A percentile compares a stretch with the other conserved stretches of the same genome.
phyloP scores from a whole-genome alignment of 768 basidiomycete species.

The Clavaria fumosa region DNA sequence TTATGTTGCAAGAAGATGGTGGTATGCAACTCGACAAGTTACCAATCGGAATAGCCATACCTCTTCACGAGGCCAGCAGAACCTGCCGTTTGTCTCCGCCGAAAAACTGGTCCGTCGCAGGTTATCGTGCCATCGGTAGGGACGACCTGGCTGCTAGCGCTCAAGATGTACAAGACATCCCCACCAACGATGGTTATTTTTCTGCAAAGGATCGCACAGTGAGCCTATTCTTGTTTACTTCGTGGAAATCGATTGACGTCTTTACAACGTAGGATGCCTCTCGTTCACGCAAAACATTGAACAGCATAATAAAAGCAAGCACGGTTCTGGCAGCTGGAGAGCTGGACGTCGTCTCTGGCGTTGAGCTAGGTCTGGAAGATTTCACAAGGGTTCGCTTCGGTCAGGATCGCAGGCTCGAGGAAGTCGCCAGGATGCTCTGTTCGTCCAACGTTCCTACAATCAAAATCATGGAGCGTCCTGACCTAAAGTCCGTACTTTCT shows the following conservation, averaged over 20 bases:
- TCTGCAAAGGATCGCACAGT: conserved; percentile 41
- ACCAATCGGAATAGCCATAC: conserved; percentile 58
- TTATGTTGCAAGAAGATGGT: conserved; percentile 34
- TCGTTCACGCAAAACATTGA: conserved; percentile 34
- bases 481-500: conserved; percentile 39
- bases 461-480: conserved; percentile 47
- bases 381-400: conserved; percentile 80
- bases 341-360: conserved; percentile 44
- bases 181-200: conserved; percentile 39
- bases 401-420: conserved; percentile 78
- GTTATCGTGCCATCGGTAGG: conserved; percentile 56
- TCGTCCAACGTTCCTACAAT: conserved; percentile 59
- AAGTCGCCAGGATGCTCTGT: conserved; percentile 82
- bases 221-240: conserved; percentile 20
- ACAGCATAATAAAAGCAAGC: conserved; percentile 33
- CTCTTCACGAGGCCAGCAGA: conserved; percentile 72
- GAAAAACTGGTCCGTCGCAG: conserved; percentile 51
- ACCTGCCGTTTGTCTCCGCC: conserved; percentile 72
- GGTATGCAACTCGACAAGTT: conserved; percentile 35
- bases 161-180: conserved; percentile 29
- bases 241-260: conserved; percentile 6
- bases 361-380: conserved; percentile 56
- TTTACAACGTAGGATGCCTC: conserved; percentile 29
- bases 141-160: conserved; percentile 58
- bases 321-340: conserved; percentile 38